Conservation (phyloP, 805 yeast species). For the Candida piceae region DNA sequence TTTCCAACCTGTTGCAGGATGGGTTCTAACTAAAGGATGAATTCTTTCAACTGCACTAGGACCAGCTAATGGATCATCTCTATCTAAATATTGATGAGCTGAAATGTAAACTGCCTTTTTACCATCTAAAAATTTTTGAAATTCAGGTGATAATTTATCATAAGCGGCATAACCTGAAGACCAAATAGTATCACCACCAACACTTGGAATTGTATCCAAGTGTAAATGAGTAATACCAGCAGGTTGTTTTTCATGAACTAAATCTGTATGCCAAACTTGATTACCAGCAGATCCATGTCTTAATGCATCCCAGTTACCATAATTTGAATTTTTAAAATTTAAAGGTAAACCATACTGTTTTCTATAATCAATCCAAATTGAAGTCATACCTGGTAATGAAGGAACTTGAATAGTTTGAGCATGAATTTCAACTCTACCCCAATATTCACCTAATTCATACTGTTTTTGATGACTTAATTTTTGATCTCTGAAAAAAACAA, state of each 20-base stretch:
- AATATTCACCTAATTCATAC: constrained; percentile 40
- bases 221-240: constrained; percentile 53
- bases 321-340: constrained; percentile 19
- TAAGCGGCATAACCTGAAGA: constrained; percentile 54
- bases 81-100: constrained; percentile 35
- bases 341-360: constrained; percentile 22
- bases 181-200: constrained; percentile 56
- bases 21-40: constrained; percentile 59
- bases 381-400: constrained; percentile 34
- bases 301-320: constrained; percentile 16
- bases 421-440: constrained; percentile 39
- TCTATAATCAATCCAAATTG: constrained; percentile 37
- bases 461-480: constrained; percentile 40
- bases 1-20: constrained; percentile 64
- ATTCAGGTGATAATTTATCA: constrained; percentile 48
- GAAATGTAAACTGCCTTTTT: constrained; percentile 41
- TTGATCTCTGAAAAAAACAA: constrained; percentile 46
- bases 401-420: constrained; percentile 32
- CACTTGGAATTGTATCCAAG: constrained; percentile 42
- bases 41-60: constrained; percentile 47
- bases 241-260: constrained; percentile 52
- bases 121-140: constrained; percentile 48
- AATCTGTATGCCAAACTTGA: constrained; percentile 47
- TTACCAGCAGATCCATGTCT: constrained; percentile 11
- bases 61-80: constrained; percentile 40